These are phyloP conservation scores for Chenopodium quinoa DNA, from an alignment of 148 eudicot species.

Conservation along the genomic window DNA sequence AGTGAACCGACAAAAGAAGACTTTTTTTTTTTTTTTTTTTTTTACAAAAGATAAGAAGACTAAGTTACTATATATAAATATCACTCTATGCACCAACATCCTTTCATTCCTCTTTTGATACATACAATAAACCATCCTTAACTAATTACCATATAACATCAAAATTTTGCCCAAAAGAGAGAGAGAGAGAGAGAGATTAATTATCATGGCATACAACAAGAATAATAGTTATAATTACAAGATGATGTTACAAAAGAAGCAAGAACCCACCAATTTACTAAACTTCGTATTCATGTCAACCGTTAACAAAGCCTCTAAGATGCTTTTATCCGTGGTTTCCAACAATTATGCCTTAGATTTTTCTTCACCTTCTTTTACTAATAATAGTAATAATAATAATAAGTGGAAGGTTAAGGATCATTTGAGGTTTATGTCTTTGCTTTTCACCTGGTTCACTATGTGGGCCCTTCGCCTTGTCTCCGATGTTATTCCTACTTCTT, in stretches of 20 bases:
- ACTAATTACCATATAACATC: too few species aligned
- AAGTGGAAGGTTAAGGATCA: constrained; percentile 1
- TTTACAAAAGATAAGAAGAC: too few species aligned
- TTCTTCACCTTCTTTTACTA: not conserved
- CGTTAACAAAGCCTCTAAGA: constrained; percentile 12
- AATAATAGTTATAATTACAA: not conserved
- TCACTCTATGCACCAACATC: too few species aligned
- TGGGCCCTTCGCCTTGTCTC: constrained; percentile 8
- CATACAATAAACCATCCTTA: too few species aligned
- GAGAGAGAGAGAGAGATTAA: not conserved
- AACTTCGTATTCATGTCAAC: constrained; percentile 17
- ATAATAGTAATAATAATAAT: not conserved
- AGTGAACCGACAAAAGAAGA: too few species aligned
- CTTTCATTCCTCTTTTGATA: too few species aligned
- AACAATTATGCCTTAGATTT: not conserved
- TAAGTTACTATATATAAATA: too few species aligned
- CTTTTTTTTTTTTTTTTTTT: too few species aligned
- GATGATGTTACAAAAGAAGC: not conserved
- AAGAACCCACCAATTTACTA: not conserved
- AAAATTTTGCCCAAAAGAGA: not conserved
- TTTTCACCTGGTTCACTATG: constrained; percentile 13
- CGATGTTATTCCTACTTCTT: constrained; percentile 13
- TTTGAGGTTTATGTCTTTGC: not conserved
- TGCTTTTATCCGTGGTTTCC: constrained; percentile 18
- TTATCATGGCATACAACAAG: not conserved